These are phyloP conservation scores for Eudorina sp. DNA, from an alignment of 139 green algal species.

Conservation along the genomic window DNA sequence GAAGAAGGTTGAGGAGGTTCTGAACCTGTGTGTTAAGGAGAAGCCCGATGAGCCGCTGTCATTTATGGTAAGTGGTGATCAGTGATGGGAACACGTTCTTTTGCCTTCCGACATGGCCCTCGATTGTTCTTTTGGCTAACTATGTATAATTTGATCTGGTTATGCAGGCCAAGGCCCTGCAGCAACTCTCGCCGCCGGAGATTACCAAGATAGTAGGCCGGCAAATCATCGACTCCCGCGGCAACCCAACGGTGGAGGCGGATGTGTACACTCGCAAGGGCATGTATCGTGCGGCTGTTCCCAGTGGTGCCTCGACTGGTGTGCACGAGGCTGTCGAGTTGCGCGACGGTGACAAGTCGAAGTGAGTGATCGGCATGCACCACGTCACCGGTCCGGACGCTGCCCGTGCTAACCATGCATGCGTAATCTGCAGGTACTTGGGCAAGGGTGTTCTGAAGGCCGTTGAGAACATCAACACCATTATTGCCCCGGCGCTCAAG, in stretches of 20 bases:
- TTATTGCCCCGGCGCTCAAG: conserved; percentile 92
- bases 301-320: conserved; percentile 94
- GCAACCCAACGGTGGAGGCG: conserved; percentile 97
- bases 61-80: conserved; percentile 84
- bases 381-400: neutral
- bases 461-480: conserved; percentile 96
- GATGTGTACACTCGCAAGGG: conserved; percentile 94
- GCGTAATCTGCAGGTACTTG: conserved; percentile 75
- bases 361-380: too few relatives aligned
- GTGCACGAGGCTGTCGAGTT: conserved; percentile 99
- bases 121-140: neutral
- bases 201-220: conserved; percentile 92
- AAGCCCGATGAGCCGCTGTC: conserved; percentile 91
- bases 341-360: conserved; percentile 90
- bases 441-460: conserved; percentile 97
- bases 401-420: neutral
- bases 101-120: conserved; percentile 2
- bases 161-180: conserved; percentile 75
- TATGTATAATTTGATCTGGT: neutral
- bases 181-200: conserved; percentile 71
- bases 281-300: conserved; percentile 92
- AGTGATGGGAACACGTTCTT: neutral
- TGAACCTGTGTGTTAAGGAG: conserved; percentile 93
- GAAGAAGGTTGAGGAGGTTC: conserved; percentile 92
- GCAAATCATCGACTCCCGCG: conserved; percentile 97